A percentile compares a stretch with the other conserved stretches of the same genome.
Conservation (phyloP, 2,329 filamentous ascomycete genomes). For the Hypocrella siamensis region DNA sequence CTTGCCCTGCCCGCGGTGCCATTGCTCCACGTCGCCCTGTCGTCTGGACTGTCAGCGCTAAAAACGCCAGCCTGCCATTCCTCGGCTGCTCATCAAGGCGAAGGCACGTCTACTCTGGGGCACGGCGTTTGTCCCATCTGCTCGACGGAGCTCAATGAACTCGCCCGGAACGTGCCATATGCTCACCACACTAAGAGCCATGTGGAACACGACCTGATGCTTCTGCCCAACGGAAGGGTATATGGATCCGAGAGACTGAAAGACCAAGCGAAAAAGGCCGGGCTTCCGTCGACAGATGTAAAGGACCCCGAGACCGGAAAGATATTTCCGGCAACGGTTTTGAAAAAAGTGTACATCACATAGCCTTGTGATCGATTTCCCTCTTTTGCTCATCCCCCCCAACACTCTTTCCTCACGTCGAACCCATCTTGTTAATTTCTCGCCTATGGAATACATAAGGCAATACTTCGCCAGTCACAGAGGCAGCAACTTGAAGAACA, state of each 20-base stretch:
- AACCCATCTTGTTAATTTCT: too few species aligned
- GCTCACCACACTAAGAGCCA: slow-evolving; percentile 90
- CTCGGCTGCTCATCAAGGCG: slow-evolving; percentile 26
- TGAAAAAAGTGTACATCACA: slow-evolving; percentile 87
- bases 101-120: slow-evolving; percentile 30
- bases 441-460: too few species aligned
- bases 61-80: slow-evolving; percentile 93
- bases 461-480: too few species aligned
- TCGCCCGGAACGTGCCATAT: slow-evolving; percentile 80
- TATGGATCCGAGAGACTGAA: slow-evolving; percentile 64
- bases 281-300: slow-evolving; percentile 47
- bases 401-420: not conserved
- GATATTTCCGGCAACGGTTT: slow-evolving; percentile 40
- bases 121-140: slow-evolving; percentile 88
- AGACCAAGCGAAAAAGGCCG: slow-evolving; percentile 66
- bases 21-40: slow-evolving; percentile 78
- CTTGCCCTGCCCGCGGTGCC: slow-evolving; percentile 70
- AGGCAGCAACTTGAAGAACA: too few species aligned
- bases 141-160: slow-evolving; percentile 82
- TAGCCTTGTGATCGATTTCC: slow-evolving; percentile 19
- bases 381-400: not conserved
- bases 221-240: slow-evolving; percentile 75
- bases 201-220: slow-evolving; percentile 72
- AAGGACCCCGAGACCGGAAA: slow-evolving; percentile 68
- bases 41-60: slow-evolving; percentile 79